These are phyloP conservation scores for Theobroma grandiflorum DNA, from an alignment of 441 rosid species.

Conservation along the genomic window DNA sequence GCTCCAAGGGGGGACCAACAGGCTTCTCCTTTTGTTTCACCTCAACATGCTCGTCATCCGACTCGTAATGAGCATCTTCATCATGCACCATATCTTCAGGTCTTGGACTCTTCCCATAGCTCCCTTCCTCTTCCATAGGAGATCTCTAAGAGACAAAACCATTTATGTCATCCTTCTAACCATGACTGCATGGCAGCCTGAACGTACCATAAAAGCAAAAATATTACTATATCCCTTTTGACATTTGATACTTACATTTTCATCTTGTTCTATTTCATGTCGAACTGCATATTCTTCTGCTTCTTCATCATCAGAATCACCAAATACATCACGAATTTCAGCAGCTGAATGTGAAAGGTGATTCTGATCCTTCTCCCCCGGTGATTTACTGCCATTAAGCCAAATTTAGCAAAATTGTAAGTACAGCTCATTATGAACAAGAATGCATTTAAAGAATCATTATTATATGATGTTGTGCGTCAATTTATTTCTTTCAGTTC, in stretches of 20 bases:
- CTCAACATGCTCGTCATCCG: constrained; percentile 86
- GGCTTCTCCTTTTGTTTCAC: constrained; percentile 84
- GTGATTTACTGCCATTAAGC: constrained; percentile 55
- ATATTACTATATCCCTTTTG: constrained; percentile 23
- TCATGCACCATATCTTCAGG: constrained; percentile 81
- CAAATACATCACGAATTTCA: constrained; percentile 97
- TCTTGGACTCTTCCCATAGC: constrained; percentile 68
- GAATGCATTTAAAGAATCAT: background rate
- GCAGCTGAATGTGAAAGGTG: constrained; percentile 70
- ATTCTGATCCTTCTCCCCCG: constrained; percentile 69
- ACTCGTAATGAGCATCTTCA: constrained; percentile 82
- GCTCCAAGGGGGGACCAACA: constrained; percentile 88
- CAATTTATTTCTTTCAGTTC: background rate
- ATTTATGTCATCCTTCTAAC: constrained; percentile 22
- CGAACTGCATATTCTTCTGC: constrained; percentile 67
- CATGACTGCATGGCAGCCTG: constrained; percentile 13
- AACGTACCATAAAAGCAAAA: constrained; percentile 23
- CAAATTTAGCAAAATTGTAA: constrained; percentile 27
- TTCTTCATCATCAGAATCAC: constrained; percentile 97
- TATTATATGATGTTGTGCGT: background rate
- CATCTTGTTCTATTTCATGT: constrained; percentile 71
- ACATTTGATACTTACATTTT: constrained; percentile 57
- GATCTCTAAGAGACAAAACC: constrained; percentile 59
- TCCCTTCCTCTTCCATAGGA: constrained; percentile 82
- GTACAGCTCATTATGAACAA: constrained; percentile 28